Conservation (phyloP, 805 yeast genomes). For the Kurtzmaniella fragi region DNA sequence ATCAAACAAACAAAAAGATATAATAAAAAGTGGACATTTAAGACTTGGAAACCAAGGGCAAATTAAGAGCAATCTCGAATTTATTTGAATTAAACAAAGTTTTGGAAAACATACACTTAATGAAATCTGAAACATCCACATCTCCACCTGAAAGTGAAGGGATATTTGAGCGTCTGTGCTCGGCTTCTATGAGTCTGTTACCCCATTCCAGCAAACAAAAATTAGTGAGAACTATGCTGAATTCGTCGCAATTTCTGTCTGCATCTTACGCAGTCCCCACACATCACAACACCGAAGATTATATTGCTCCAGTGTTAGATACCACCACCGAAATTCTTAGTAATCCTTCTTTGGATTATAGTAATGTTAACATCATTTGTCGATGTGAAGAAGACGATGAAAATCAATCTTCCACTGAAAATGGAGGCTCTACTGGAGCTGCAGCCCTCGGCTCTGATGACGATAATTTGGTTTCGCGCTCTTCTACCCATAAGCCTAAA, state of each 20-base stretch:
- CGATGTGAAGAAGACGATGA: slow-evolving; percentile 7
- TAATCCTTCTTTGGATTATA: slow-evolving; percentile 19
- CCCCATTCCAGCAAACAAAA: slow-evolving; percentile 1
- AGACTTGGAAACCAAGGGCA: no score
- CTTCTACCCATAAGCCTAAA: slow-evolving; percentile 1
- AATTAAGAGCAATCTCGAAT: no score
- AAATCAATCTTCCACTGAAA: neutral
- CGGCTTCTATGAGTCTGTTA: slow-evolving; percentile 1
- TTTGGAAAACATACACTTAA: neutral
- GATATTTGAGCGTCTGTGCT: slow-evolving; percentile 3
- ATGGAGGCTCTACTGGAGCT: neutral
- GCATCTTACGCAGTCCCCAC: slow-evolving; percentile 10
- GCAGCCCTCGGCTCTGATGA: neutral
- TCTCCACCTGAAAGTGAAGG: slow-evolving; percentile 1
- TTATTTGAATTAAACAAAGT: no score
- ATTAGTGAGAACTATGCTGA: slow-evolving; percentile 2
- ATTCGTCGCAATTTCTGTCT: neutral
- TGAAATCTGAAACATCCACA: neutral
- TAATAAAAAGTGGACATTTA: no score
- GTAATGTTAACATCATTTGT: slow-evolving; percentile 20
- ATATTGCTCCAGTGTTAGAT: slow-evolving; percentile 25
- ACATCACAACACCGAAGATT: slow-evolving; percentile 25
- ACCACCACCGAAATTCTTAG: slow-evolving; percentile 24
- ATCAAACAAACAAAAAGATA: no score
- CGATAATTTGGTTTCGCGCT: slow-evolving; percentile 1